Base-by-base conservation (phyloP, 345 rosid genomes). In the Dimocarpus longan region DNA sequence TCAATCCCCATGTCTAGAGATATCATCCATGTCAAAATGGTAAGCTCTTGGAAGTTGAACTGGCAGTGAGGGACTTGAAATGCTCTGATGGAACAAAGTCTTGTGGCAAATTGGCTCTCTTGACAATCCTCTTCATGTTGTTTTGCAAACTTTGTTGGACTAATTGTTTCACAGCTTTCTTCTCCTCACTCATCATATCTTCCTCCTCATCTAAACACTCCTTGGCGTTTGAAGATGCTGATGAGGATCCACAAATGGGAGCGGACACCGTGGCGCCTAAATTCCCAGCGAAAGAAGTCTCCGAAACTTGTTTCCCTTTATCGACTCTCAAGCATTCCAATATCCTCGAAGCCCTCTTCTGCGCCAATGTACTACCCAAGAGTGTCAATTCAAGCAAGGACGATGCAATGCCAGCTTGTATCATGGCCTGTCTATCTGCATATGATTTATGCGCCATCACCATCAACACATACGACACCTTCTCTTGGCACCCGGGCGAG, bases 271-370 rank as follows among this genome's bases (percentile, higher is more conserved):
- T 85, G 50, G 86, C 82, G 52, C 90, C 85, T 67, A 85, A 66
- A 69, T 88, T 91, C 28, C 91, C 92, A 10, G 85, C 88, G 1
- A 79, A 90, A 73, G 80, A 90, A 73, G 80, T 88, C 76, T 86
- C 91, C 6, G 90, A 87, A 68, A 93, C 89, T 87, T 89, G 97
- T 80, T 96, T 96, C 82, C 97, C 99, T 88, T 96, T 96, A 75
- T 90, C 95, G 8, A 92, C 86, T 80, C 95, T 88, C 80, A 96
- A 66, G 70, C 89, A 87, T 48, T 96, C 98, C 74, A 96, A 69
- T 73, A 96, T 90, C 91, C 98, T 92, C 4, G 97, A 93, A 21
- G 99, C 98, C 86, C 99, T 87, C 83, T 96, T 96, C 82, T 96
- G 99, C 0, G 99, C 88, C 85, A 96, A 86, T 46, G 97, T 87